Conservation (phyloP, 2,329 filamentous ascomycete genomes). For the Arthrinium phaeospermum region DNA sequence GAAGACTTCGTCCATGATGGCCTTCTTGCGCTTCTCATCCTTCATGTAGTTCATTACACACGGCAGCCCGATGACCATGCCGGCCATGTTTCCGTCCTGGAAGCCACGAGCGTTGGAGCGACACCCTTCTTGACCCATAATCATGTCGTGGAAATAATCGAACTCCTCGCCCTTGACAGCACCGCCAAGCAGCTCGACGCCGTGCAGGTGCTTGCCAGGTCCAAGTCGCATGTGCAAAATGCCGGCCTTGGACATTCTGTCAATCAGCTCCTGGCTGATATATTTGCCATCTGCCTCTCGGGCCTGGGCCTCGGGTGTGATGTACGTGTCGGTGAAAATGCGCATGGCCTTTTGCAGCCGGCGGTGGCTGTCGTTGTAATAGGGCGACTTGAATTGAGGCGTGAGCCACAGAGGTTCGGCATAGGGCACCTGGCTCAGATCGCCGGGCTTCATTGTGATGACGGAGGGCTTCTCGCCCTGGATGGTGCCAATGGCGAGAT, state of each 20-base stretch:
- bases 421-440: constrained; percentile 79
- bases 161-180: constrained; percentile 79
- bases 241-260: constrained; percentile 76
- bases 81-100: constrained; percentile 85
- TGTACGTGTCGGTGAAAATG: constrained; percentile 73
- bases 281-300: constrained; percentile 76
- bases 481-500: constrained; percentile 77
- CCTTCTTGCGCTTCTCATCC: constrained; percentile 68
- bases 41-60: constrained; percentile 81
- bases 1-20: constrained; percentile 74
- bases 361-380: constrained; percentile 78
- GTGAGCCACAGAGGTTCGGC: constrained; percentile 85
- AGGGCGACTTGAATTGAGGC: constrained; percentile 77
- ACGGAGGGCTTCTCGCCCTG: constrained; percentile 77
- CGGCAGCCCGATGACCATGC: constrained; percentile 83
- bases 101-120: constrained; percentile 78
- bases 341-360: constrained; percentile 72
- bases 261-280: constrained; percentile 75
- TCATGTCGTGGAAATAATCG: constrained; percentile 85
- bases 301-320: constrained; percentile 76
- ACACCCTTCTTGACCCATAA: constrained; percentile 75
- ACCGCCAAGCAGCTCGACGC: constrained; percentile 70
- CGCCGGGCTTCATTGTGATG: constrained; percentile 71
- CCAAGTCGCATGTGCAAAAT: constrained; percentile 83
- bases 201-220: constrained; percentile 81